phyloP scores from a whole-genome alignment of 306 rosid species.

The Trichosanthes truncata region DNA sequence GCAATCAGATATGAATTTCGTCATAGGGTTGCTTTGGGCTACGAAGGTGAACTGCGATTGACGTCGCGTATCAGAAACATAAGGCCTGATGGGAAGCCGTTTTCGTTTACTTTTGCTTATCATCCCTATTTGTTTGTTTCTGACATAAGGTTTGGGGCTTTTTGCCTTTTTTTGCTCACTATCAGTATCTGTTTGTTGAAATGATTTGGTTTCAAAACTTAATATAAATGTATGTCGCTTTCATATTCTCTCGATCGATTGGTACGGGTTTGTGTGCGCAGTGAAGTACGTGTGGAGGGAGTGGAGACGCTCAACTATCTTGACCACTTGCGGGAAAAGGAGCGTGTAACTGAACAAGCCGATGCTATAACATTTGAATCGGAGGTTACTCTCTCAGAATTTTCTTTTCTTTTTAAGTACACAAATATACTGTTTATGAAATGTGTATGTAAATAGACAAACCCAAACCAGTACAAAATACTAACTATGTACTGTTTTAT shows the following conservation, averaged over 20 bases:
- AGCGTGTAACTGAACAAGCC: constrained; percentile 73
- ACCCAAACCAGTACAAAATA: too few species aligned
- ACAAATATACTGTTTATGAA: too few species aligned
- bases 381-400: constrained; percentile 24
- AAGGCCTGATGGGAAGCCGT: constrained; percentile 54
- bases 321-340: constrained; percentile 57
- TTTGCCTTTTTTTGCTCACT: background rate
- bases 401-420: background rate
- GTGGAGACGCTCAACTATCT: constrained; percentile 75
- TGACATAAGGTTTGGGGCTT: constrained; percentile 45
- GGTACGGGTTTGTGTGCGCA: background rate
- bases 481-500: too few species aligned
- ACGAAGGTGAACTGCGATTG: constrained; percentile 56
- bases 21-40: constrained; percentile 49
- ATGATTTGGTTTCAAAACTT: background rate
- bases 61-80: constrained; percentile 75
- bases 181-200: background rate
- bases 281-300: constrained; percentile 85
- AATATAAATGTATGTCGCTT: background rate
- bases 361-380: constrained; percentile 66
- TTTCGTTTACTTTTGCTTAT: constrained; percentile 68
- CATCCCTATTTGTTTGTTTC: constrained; percentile 51
- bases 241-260: background rate
- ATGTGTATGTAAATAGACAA: too few species aligned
- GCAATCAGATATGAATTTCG: constrained; percentile 59